Evolutionary conservation across 352 stramenopile species (phyloP).

Genomic region (Globisporangium cederbergense): DNA sequence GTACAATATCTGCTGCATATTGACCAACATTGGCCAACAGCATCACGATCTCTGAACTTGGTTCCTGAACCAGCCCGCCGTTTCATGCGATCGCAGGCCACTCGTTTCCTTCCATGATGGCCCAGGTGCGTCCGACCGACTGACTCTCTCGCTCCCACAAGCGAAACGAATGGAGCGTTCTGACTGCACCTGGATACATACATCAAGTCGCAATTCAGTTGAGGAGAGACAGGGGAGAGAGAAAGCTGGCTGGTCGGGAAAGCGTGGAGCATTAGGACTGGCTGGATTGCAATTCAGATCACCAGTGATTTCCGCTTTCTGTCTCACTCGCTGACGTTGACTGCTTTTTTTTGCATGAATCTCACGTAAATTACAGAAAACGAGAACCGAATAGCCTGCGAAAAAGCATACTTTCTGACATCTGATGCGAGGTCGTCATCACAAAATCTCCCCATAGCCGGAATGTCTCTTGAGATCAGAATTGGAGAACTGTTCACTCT

Average conservation of each 20-base stretch:
- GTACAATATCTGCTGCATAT: neutral
- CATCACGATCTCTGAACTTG: neutral
- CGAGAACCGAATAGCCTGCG: neutral
- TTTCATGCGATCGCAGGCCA: neutral
- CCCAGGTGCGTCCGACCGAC: neutral
- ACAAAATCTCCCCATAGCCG: no score
- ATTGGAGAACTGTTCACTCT: no score
- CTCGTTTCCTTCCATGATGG: neutral
- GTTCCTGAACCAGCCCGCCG: neutral
- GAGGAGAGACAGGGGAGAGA: neutral
- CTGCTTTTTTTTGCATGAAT: neutral
- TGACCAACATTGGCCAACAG: neutral
- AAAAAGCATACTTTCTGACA: neutral
- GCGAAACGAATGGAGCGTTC: neutral
- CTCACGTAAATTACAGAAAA: neutral
- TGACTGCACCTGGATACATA: neutral
- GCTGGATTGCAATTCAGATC: slow-evolving; percentile 2
- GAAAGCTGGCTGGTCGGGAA: neutral
- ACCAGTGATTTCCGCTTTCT: neutral
- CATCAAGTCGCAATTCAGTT: neutral
- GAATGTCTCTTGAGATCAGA: no score
- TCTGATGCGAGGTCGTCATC: neutral
- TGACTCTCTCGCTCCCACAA: neutral
- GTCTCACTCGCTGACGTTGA: no score
- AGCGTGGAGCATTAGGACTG: slow-evolving; percentile 10